phyloP scores from a whole-genome alignment of 2,329 filamentous ascomycete species.

The Annulohypoxylon truncatum region DNA sequence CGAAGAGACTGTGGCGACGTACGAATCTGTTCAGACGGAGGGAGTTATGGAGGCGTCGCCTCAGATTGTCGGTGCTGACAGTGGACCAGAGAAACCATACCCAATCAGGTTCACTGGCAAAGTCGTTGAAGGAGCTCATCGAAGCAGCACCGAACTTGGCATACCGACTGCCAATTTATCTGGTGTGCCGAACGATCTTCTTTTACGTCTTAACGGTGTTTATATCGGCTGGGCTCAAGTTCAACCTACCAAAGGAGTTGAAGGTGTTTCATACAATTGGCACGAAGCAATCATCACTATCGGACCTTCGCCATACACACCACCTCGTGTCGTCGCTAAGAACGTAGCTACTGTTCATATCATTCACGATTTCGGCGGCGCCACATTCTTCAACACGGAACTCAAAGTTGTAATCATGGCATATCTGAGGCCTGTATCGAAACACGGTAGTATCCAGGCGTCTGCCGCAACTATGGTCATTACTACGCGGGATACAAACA shows the following conservation, averaged over 20 bases:
- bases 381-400: slow-evolving; percentile 55
- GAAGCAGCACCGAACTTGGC: slow-evolving; percentile 55
- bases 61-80: slow-evolving; percentile 59
- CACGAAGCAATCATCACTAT: slow-evolving; percentile 69
- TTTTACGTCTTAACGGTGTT: slow-evolving; percentile 67
- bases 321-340: slow-evolving; percentile 60
- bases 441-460: slow-evolving; percentile 21
- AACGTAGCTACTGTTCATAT: slow-evolving; percentile 66
- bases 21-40: slow-evolving; percentile 52
- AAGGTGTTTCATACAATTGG: slow-evolving; percentile 61
- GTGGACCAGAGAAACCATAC: slow-evolving; percentile 65
- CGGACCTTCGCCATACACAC: slow-evolving; percentile 60
- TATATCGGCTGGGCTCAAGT: slow-evolving; percentile 74
- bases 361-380: slow-evolving; percentile 61
- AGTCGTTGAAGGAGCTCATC: slow-evolving; percentile 59
- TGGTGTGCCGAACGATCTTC: slow-evolving; percentile 63
- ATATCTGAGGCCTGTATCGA: slow-evolving; percentile 60
- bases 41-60: slow-evolving; percentile 50
- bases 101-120: slow-evolving; percentile 64
- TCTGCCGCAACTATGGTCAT: slow-evolving; percentile 47
- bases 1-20: slow-evolving; percentile 49
- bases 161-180: slow-evolving; percentile 66
- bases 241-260: slow-evolving; percentile 50
- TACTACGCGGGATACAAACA: slow-evolving; percentile 55
- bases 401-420: slow-evolving; percentile 71